phyloP scores from a whole-genome alignment of 768 basidiomycete species.

The Cystobasidium tubakii region DNA sequence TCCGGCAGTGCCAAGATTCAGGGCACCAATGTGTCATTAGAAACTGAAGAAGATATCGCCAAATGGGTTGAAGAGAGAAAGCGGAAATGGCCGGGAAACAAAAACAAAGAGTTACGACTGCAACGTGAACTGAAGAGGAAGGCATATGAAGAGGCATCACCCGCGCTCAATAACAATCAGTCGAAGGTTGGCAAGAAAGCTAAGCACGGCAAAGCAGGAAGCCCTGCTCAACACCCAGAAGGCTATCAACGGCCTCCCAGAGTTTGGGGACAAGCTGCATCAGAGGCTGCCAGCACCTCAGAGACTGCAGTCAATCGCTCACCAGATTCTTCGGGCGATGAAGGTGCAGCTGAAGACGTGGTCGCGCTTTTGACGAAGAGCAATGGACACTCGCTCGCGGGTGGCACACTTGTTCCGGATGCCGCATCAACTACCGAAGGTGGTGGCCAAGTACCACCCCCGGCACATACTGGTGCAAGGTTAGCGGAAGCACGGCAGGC shows the following conservation, averaged over 20 bases:
- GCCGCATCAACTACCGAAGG: too few relatives aligned
- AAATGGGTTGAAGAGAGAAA: constrained; percentile 26
- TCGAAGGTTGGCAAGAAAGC: neutral
- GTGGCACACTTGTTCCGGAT: too few relatives aligned
- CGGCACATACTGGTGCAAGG: neutral
- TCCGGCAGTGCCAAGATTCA: constrained; percentile 13
- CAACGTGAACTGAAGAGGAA: constrained; percentile 22
- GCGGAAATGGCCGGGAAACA: constrained; percentile 28
- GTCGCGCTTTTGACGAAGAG: neutral
- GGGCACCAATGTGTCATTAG: constrained; percentile 2
- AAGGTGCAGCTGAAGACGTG: neutral
- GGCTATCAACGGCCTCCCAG: neutral
- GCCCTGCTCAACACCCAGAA: neutral
- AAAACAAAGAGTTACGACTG: constrained; percentile 16
- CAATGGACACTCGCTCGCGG: neutral
- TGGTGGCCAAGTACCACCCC: too few relatives aligned
- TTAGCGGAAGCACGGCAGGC: neutral
- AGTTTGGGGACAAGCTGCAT: neutral
- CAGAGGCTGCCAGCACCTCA: neutral
- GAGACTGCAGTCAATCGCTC: neutral
- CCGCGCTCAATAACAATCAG: neutral
- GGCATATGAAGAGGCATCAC: constrained; percentile 22
- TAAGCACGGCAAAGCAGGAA: neutral
- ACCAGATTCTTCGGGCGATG: neutral
- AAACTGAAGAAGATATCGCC: constrained; percentile 33